A percentile compares a stretch with the other conserved stretches of the same genome.
Conservation (phyloP, 2,329 filamentous ascomycete genomes). For the Ceratocystis cubensis region DNA sequence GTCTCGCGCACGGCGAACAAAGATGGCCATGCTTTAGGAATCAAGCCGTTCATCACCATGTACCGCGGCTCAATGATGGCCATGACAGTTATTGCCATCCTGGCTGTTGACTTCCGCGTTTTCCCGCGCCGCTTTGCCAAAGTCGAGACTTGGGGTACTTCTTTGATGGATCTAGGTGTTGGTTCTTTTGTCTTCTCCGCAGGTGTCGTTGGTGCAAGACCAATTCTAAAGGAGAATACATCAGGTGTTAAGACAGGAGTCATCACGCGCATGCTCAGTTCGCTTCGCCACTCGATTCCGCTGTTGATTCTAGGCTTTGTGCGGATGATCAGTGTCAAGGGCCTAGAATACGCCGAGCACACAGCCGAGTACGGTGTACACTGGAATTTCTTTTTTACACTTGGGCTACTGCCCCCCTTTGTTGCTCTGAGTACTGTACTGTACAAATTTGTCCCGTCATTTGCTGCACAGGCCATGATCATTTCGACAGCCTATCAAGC, state of each 20-base stretch:
- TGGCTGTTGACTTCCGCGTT: conserved; percentile 90
- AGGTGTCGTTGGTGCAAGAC: conserved; percentile 77
- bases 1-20: conserved; percentile 20
- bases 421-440: conserved; percentile 69
- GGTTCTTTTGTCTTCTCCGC: conserved; percentile 95
- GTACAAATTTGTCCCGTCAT: conserved; percentile 59
- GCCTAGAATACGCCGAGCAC: conserved; percentile 90
- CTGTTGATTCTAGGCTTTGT: conserved; percentile 68
- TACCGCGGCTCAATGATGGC: conserved; percentile 90
- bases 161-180: conserved; percentile 96
- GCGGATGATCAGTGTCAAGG: conserved; percentile 79
- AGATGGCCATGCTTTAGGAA: conserved; percentile 43
- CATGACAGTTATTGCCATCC: conserved; percentile 75
- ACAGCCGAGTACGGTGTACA: conserved; percentile 96
- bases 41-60: conserved; percentile 83
- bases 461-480: conserved; percentile 58
- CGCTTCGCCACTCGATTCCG: conserved; percentile 70
- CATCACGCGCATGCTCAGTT: conserved; percentile 46
- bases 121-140: conserved; percentile 94
- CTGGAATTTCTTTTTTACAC: conserved; percentile 99
- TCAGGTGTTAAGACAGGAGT: conserved; percentile 39
- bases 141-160: conserved; percentile 98
- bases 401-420: conserved; percentile 78
- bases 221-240: conserved; percentile 58
- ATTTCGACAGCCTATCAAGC: conserved; percentile 62